Evolutionary conservation across 1,284 basidiomycete genomes (phyloP), one percentile per base, ranked within the genome.

Genomic region (Trichosporon inkin): DNA sequence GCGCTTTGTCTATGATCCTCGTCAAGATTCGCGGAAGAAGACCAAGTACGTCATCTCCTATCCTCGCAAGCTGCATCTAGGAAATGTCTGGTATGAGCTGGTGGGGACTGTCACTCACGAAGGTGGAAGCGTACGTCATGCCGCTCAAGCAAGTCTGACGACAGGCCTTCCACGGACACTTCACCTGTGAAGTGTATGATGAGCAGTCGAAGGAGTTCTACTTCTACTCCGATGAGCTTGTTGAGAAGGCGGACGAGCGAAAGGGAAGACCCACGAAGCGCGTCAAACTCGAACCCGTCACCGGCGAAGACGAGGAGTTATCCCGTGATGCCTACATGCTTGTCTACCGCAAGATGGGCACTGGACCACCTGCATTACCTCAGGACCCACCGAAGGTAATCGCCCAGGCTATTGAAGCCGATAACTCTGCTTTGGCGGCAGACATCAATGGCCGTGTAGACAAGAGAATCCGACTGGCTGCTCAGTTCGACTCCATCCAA

Each of bases 281-380:
- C 52, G 37, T 41, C 17, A 68, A 56, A 51, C 63, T 64, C 3
- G 62, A 62, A 36, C 22, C 62, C 36, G 53, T 32, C 28, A 59
- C 56, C 1, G 20, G 51, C 20, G 62, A 32, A 59, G 67, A 55
- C 62, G 66, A 53, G 62, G 68, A 51, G 73, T 78, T 62, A 64
- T 92, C 90, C 0, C 88, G 84, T 73, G 90, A 93, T 67, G 90
- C 90, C 22, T 95, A 96, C 77, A 93, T 95, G 91, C 82, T 95
- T 38, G 86, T 96, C 55, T 96, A 95, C 76, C 83, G 44, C 16
- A 49, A 28, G 16, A 28, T 49, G 44, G 44, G 44, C 6, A 32
- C 28, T 8, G 24, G 28, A 14, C 22, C 24, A 32, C 10, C 19
- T 4, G 2, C 65, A 53, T 71, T 22, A 79, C 16, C 40, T 7